Evolutionary conservation across 164 flowering plant genomes (phyloP), one percentile per base, ranked within the genome.

Genomic region (Magnolia sinica): DNA sequence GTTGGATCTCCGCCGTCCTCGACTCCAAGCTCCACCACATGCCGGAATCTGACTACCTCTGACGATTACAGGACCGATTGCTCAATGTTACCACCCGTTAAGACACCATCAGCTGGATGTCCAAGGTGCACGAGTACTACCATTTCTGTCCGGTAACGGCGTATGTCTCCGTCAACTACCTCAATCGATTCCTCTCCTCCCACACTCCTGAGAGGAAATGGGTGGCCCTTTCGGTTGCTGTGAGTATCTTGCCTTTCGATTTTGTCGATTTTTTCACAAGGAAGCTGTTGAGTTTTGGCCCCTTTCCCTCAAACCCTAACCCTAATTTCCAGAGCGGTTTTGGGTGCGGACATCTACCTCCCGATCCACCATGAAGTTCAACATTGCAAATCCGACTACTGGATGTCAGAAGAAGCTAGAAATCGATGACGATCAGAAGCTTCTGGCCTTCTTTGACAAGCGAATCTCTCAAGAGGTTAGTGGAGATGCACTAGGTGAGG

Each of bases 201-300:
- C 74, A 82, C 76, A 11, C 80, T 52, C 23, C 88, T 88, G 83
- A 91, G 74, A 55, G 79, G 68, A 8, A 83, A 76, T 72, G 88
- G 88, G 66, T 92, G 94, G 90, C 82, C 91, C 65, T 84, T 87
- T 72, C 94, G 88, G 84, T 83, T 92, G 16, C 82, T 92, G 59
- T 83, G 92, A 7, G 89, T 89, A 69, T 88, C 97, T 23, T 91
- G 94, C 58, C 70, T 92, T 68, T 88, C 93, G 87, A 87, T 77
- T 91, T 78, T 79, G 75, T 90, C 75, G 71, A 87, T 65, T 75
- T 74, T 68, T 90, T 90, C 86, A 75, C 84, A 73, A 55, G 85
- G 70, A 83, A 76, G 79, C 58, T 52, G 9, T 0, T 14, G 58
- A 52, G 58, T 4, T 52, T 52, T 4, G 8, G 27, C 27, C 61